phyloP scores from a whole-genome alignment of 371 early-diverging fungal species.

The Mucor saturninus region DNA sequence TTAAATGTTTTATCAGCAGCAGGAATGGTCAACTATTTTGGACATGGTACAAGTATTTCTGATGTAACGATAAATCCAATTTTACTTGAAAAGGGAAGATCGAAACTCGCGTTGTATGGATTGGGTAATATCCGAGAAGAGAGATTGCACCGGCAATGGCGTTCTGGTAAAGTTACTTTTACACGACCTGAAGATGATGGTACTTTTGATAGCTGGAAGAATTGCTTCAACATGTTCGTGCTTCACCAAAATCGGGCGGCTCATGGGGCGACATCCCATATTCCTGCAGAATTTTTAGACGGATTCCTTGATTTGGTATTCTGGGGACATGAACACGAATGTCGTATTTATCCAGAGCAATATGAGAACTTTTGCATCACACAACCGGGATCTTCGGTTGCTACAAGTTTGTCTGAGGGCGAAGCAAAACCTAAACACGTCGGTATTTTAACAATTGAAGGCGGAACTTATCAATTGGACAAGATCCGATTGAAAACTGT shows the following conservation, averaged over 20 bases:
- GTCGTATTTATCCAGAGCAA: constrained; percentile 77
- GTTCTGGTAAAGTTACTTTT: constrained; percentile 76
- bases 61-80: constrained; percentile 83
- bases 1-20: constrained; percentile 85
- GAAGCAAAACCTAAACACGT: constrained; percentile 90
- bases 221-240: constrained; percentile 68
- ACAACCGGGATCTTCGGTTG: constrained; percentile 98
- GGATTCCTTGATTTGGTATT: constrained; percentile 89
- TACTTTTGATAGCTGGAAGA: constrained; percentile 67
- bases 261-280: constrained; percentile 85
- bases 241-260: constrained; percentile 91
- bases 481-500: constrained; percentile 81
- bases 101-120: constrained; percentile 90
- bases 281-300: constrained; percentile 90
- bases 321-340: constrained; percentile 99
- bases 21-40: constrained; percentile 97
- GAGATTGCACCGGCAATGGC: constrained; percentile 86
- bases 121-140: constrained; percentile 97
- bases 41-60: constrained; percentile 75
- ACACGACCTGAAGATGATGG: constrained; percentile 60
- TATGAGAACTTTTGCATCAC: constrained; percentile 78
- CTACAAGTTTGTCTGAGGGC: constrained; percentile 92
- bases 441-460: constrained; percentile 73
- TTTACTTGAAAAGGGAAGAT: constrained; percentile 80
- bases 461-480: constrained; percentile 69